Conservation (phyloP, 106 monocot genomes). For the Hemerocallis citrina region DNA sequence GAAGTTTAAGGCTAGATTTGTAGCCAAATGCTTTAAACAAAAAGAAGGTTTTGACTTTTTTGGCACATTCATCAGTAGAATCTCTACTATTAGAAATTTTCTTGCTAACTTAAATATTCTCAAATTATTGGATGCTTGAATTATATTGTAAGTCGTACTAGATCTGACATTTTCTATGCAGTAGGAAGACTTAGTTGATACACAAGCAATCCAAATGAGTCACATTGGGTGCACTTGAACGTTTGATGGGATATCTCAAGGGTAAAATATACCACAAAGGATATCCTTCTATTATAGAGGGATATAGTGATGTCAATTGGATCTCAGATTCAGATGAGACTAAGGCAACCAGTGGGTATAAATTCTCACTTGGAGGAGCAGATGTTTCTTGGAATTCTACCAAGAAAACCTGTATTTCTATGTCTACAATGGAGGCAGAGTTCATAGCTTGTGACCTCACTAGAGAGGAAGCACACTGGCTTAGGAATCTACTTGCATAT, state of each 20-base stretch:
- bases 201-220: background rate
- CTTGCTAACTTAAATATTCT: background rate
- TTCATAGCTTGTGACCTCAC: no score
- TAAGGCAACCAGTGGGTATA: no score
- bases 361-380: no score
- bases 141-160: background rate
- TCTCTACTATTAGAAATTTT: background rate
- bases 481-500: no score
- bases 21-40: background rate
- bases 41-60: slow-evolving; percentile 4
- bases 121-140: background rate
- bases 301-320: slow-evolving; percentile 1
- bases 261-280: background rate
- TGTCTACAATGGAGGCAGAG: no score
- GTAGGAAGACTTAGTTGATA: background rate
- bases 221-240: background rate
- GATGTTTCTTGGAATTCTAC: no score
- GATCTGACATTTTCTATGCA: background rate
- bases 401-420: no score
- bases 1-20: background rate
- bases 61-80: background rate
- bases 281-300: background rate
- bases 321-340: no score
- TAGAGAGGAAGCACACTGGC: no score
- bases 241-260: background rate